phyloP scores from a whole-genome alignment of 2,329 filamentous ascomycete genomes.

The Diaporthe longicolla region DNA sequence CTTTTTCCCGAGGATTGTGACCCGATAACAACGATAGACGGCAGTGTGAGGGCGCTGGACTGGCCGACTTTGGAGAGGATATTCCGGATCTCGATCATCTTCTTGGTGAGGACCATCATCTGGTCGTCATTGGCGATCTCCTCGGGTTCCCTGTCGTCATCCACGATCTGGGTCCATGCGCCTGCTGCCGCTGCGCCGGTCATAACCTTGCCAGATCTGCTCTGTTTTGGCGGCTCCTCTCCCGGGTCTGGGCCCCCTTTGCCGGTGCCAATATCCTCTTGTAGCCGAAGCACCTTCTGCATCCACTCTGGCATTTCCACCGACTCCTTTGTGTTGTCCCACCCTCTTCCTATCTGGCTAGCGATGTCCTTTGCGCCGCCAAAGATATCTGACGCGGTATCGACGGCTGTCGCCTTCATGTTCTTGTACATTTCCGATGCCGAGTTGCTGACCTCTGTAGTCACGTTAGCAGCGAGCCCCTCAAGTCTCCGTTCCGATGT shows the following conservation, averaged over 20 bases:
- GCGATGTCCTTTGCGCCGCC: constrained; percentile 81
- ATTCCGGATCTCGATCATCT: constrained; percentile 99
- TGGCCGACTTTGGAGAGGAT: constrained; percentile 94
- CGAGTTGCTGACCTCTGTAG: constrained; percentile 79
- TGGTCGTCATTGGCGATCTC: constrained; percentile 90
- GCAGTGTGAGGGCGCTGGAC: constrained; percentile 87
- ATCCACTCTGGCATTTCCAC: constrained; percentile 82
- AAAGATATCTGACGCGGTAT: constrained; percentile 78
- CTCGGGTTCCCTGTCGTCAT: constrained; percentile 73
- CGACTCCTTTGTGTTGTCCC: constrained; percentile 83
- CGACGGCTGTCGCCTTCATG: constrained; percentile 79
- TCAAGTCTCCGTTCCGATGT: background rate
- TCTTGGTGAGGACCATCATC: constrained; percentile 99
- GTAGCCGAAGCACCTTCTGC: constrained; percentile 76
- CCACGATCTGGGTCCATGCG: constrained; percentile 70
- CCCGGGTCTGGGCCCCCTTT: constrained; percentile 64
- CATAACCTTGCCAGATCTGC: constrained; percentile 68
- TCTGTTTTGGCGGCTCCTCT: constrained; percentile 70
- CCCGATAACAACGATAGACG: constrained; percentile 98
- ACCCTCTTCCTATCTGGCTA: constrained; percentile 83
- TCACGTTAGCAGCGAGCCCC: constrained; percentile 42
- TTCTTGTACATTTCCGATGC: constrained; percentile 81
- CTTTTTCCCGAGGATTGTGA: constrained; percentile 99
- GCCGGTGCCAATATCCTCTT: constrained; percentile 71
- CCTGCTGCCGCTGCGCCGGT: constrained; percentile 80